A percentile compares a stretch with the other conserved stretches of the same genome.
These are phyloP conservation scores for Cymbopogon flexuosus DNA, from an alignment of 202 grass and related monocot species.

Conservation along the genomic window DNA sequence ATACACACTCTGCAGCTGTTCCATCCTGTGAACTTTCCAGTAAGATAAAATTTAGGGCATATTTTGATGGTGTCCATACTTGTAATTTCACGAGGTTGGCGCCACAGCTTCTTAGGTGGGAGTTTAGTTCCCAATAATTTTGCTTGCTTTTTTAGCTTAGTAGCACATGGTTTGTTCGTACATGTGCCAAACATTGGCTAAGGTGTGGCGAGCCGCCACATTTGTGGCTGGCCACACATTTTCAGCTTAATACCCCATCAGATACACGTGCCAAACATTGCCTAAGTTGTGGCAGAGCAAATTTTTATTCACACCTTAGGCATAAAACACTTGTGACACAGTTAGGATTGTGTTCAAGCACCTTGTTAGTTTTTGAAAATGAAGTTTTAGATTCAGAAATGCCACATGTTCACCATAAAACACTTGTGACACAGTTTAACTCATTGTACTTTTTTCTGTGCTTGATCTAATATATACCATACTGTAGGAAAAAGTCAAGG, in stretches of 20 bases:
- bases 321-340: not conserved
- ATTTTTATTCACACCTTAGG: not conserved
- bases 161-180: not conserved
- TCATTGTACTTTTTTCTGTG: not conserved
- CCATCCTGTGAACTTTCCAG: not conserved
- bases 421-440: not conserved
- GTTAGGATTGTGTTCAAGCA: not conserved
- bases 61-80: not conserved
- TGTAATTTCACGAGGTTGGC: not conserved
- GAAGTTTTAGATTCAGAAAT: slow-evolving; percentile 1
- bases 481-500: slow-evolving; percentile 85
- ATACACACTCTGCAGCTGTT: no score
- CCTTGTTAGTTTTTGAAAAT: not conserved
- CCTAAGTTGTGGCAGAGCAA: not conserved
- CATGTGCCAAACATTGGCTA: not conserved
- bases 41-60: not conserved
- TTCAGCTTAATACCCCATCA: not conserved
- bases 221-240: not conserved
- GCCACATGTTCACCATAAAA: not conserved
- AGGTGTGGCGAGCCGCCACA: not conserved
- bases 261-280: not conserved
- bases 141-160: not conserved
- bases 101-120: not conserved
- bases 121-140: not conserved
- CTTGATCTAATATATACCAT: slow-evolving; percentile 5